Evolutionary conservation across 495 filamentous ascomycete genomes (phyloP), one percentile per base, ranked within the genome.

Genomic region (Aspergillus asperescens): DNA sequence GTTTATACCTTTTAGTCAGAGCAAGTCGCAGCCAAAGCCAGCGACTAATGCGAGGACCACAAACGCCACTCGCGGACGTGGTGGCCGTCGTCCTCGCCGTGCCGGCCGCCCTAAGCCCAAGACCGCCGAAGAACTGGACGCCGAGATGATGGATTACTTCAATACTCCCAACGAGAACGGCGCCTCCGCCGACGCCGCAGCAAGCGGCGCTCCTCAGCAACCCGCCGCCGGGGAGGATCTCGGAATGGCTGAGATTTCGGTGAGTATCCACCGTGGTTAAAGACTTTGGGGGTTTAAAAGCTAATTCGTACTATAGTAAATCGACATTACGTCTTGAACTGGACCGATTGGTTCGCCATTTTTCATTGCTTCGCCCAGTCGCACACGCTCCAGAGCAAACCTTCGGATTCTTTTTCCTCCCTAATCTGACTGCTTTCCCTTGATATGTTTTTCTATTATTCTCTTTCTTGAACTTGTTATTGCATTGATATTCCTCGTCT

Each of bases 91-190:
- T 51, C 63, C 73, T 41, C 77, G 80, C 58, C 81, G 71, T 58
- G 66, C 75, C 54, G 66, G 64, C 48, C 87, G 88, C 45, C 81
- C 81, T 5, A 95, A 94, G 83, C 77, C 78, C 48, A 95, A 95
- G 83, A 90, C 88, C 9, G 81, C 83, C 3, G 90, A 95, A 65
- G 89, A 96, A 72, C 77, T 96, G 9, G 91, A 96, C 65, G 88
- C 87, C 7, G 91, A 96, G 61, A 95, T 96, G 91, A 79, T 80
- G 6, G 91, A 96, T 60, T 96, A 95, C 72, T 95, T 92, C 18
- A 47, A 34, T n/a, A 16, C 19, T 59, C 62, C 69, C 20, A 66
- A 61, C 54, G 68, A 71, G 22, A 71, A 69, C 39, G 47, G 58
- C 15, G 69, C 61, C 49, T 65, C 74, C 45, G 67, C 57, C 25